Conservation (phyloP, 208 protist genomes). For the Porcisia hertigi region DNA sequence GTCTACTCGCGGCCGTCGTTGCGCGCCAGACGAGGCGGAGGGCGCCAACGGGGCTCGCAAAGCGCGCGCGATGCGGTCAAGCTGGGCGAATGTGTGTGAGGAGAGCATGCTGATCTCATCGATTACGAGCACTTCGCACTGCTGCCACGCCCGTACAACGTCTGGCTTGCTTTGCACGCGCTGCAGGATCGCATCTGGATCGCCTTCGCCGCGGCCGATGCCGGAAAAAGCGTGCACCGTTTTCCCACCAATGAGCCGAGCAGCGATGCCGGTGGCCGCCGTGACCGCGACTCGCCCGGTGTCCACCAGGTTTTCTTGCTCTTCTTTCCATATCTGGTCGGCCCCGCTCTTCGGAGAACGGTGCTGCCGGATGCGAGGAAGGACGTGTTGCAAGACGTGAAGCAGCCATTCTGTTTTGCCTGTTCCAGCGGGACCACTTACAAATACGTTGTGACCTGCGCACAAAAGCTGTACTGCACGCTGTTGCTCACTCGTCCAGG, state of each 20-base stretch:
- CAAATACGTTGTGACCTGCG: conserved; percentile 66
- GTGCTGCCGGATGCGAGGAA: conserved; percentile 14
- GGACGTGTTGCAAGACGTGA: conserved; percentile 48
- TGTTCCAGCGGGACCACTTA: conserved; percentile 79
- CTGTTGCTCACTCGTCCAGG: conserved; percentile 55
- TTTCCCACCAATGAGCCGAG: conserved; percentile 64
- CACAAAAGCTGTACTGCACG: conserved; percentile 43
- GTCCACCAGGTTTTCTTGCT: conserved; percentile 1
- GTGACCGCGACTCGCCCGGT: conserved; percentile 42
- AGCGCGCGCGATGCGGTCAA: conserved; percentile 65
- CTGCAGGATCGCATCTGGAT: conserved; percentile 28
- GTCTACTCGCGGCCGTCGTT: background rate
- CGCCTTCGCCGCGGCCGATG: conserved; percentile 56
- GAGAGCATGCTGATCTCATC: conserved; percentile 90
- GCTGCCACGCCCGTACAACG: conserved; percentile 48
- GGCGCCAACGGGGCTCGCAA: conserved; percentile 38
- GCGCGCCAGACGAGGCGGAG: background rate
- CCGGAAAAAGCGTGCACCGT: conserved; percentile 80
- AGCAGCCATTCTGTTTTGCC: conserved; percentile 81
- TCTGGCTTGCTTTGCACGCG: conserved; percentile 32
- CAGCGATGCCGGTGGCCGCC: conserved; percentile 78
- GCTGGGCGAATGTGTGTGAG: conserved; percentile 61
- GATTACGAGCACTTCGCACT: conserved; percentile 70
- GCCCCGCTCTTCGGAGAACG: background rate
- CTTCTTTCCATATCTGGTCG: background rate